Evolutionary conservation across 306 rosid species (phyloP), one percentile per base, ranked within the genome.

Genomic region (Rosa persica): DNA sequence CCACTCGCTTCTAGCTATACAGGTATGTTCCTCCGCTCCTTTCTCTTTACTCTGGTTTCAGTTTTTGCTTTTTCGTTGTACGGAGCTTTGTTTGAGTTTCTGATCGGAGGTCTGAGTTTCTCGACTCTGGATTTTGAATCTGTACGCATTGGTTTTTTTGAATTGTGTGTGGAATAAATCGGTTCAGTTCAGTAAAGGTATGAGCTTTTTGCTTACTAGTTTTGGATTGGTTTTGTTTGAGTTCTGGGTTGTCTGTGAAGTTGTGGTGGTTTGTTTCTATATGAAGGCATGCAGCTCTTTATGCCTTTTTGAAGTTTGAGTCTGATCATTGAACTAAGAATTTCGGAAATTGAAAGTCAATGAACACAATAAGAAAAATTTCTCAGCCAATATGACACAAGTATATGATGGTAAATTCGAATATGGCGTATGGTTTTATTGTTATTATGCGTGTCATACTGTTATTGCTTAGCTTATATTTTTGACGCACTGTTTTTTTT

Each of bases 21-120:
- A 10, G 93, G 97, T 88, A 69, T n/a, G 81, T 61, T 85, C 75
- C 65, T 89, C 64, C 57, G 73, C 55, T 70, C 72, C 61, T 58
- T 10, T 62, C 39, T 64, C 58, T 36, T 61, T 72, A 43, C 44
- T 65, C 72, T 72, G 2, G 54, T 57, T 16, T 40, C 12, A 12
- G 79, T 76, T 13, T 77, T 70, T 66, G 17, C 72, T 6, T 46
- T 60, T 60, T 61, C n/a, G 3, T 16, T 49, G 20, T 15, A 16
- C 9, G 67, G 34, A 61, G 42, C 70, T 15, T 17, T 75, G 55
- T 66, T 68, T 69, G n/a, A 74, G 40, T 67, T 70, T 40, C 77
- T 22, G 78, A 38, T 76, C 58, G 19, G 68, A 61, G 48, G 74
- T 80, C 23, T 5, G 43, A 17, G 60, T 72, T 11, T 60, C 70